Evolutionary conservation across 208 protist genomes (phyloP).

Genomic region (Vickermania ingenoplastis): DNA sequence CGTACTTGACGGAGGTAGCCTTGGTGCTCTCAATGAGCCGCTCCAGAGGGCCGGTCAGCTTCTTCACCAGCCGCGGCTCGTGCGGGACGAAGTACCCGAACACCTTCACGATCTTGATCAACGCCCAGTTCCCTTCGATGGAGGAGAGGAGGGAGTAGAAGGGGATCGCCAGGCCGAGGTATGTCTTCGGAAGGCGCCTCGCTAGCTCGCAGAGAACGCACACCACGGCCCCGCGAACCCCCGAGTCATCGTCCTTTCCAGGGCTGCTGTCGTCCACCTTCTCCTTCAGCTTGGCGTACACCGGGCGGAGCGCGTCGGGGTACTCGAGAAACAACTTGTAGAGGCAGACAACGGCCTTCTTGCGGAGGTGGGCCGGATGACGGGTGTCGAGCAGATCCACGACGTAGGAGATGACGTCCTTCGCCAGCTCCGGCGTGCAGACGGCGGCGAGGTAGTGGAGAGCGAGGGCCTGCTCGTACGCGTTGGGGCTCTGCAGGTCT

Average conservation of each 20-base stretch:
- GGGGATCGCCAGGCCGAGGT: slow-evolving; percentile 93
- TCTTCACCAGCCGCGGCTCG: slow-evolving; percentile 96
- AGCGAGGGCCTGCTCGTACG: slow-evolving; percentile 94
- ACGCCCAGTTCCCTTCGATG: slow-evolving; percentile 97
- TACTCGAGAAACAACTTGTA: slow-evolving; percentile 98
- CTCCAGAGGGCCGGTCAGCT: slow-evolving; percentile 95
- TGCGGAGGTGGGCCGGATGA: slow-evolving; percentile 84
- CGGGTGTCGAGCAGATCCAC: slow-evolving; percentile 87
- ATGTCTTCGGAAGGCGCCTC: slow-evolving; percentile 96
- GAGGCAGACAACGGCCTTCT: slow-evolving; percentile 92
- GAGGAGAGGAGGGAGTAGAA: slow-evolving; percentile 94
- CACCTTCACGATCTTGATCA: slow-evolving; percentile 99
- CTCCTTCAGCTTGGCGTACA: slow-evolving; percentile 94
- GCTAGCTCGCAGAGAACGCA: slow-evolving; percentile 98
- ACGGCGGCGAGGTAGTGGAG: slow-evolving; percentile 95
- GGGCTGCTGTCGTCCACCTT: slow-evolving; percentile 93
- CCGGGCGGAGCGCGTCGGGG: slow-evolving; percentile 94
- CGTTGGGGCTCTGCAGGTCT: slow-evolving; percentile 90
- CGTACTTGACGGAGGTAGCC: slow-evolving; percentile 95
- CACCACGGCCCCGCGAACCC: slow-evolving; percentile 93
- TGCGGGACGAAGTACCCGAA: slow-evolving; percentile 93
- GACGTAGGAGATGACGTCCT: slow-evolving; percentile 93
- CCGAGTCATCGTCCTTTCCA: slow-evolving; percentile 62
- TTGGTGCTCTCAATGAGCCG: slow-evolving; percentile 93
- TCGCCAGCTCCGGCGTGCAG: slow-evolving; percentile 93